Evolutionary conservation across 352 stramenopile species (phyloP).

Genomic region (Globisporangium radiosum): DNA sequence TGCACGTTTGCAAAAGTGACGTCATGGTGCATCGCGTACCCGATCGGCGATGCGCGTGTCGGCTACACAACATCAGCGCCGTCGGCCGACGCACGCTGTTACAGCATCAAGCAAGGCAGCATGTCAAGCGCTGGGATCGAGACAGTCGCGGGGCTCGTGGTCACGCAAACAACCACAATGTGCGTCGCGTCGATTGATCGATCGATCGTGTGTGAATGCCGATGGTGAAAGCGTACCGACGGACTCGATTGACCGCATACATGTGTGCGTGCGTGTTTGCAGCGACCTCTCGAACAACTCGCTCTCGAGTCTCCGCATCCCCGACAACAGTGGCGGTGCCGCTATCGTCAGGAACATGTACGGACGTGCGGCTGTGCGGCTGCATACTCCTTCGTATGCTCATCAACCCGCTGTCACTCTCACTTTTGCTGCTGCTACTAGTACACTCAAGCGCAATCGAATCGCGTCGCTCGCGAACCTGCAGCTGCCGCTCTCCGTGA

Average conservation of each 20-base stretch:
- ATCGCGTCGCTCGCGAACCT: conserved; percentile 6
- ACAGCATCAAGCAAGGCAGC: not conserved
- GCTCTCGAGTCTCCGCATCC: conserved; percentile 8
- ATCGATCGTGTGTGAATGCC: too few species aligned
- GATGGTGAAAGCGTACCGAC: too few species aligned
- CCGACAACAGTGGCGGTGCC: not conserved
- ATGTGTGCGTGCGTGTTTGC: not conserved
- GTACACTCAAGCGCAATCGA: conserved; percentile 5
- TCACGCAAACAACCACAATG: not conserved
- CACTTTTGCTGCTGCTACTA: not conserved
- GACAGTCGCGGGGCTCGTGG: not conserved
- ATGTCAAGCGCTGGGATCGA: not conserved
- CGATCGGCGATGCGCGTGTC: not conserved
- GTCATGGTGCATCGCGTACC: conserved; percentile 8
- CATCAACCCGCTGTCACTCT: not conserved
- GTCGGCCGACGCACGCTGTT: not conserved
- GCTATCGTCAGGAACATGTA: conserved; percentile 1
- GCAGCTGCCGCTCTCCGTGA: conserved; percentile 6
- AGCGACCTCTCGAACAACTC: conserved; percentile 12
- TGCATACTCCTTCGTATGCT: not conserved
- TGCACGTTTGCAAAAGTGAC: not conserved
- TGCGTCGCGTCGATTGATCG: too few species aligned
- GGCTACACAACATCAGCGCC: not conserved
- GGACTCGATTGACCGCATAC: too few species aligned
- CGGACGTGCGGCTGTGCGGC: not conserved